Evolutionary conservation across 768 basidiomycete species (phyloP).

Genomic region (Coprinellus micaceus): DNA sequence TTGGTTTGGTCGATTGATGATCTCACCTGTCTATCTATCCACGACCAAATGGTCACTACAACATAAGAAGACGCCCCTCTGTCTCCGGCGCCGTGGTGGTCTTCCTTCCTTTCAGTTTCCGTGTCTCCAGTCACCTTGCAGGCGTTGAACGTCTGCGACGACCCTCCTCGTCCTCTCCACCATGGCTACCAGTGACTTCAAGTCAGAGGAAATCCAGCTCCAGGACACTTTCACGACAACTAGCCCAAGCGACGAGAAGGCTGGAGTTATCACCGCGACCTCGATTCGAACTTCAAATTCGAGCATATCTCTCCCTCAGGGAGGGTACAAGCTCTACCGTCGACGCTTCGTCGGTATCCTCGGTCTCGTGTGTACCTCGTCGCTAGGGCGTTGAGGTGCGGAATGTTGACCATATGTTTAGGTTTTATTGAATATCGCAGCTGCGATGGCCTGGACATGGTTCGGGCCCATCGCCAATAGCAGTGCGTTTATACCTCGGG

Average conservation of each 20-base stretch:
- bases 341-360: conserved; percentile 61
- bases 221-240: no score
- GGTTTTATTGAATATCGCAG: conserved; percentile 60
- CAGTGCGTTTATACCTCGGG: conserved; percentile 34
- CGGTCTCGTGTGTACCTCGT: conserved; percentile 47
- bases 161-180: no score
- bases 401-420: conserved; percentile 19
- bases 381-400: background rate
- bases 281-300: background rate
- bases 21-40: background rate
- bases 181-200: no score
- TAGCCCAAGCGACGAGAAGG: background rate
- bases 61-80: background rate
- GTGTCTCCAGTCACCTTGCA: no score
- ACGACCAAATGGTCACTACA: background rate
- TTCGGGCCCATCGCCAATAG: conserved; percentile 79
- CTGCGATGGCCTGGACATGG: conserved; percentile 74
- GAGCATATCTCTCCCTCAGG: background rate
- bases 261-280: background rate
- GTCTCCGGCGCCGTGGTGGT: no score
- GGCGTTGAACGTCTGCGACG: no score
- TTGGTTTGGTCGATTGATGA: background rate
- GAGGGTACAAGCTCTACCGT: conserved; percentile 62
- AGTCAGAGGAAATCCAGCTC: no score
- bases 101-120: no score